Evolutionary conservation across 768 basidiomycete species (phyloP).

Genomic region (Lactifluus hygrophoroides): DNA sequence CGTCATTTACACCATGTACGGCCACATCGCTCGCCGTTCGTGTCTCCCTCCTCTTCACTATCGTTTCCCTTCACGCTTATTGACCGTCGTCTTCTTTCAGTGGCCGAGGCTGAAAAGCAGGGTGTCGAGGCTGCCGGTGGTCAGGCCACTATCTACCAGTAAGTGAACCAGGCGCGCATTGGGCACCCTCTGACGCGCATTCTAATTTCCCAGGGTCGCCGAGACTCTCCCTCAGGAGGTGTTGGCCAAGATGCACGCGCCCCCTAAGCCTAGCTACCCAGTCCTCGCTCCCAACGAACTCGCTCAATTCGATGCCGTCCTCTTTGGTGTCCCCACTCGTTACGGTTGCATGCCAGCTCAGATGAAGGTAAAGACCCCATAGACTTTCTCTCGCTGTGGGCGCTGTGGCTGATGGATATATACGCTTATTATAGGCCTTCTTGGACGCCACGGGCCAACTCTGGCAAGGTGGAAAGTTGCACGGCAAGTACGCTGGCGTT

Average conservation of each 20-base stretch:
- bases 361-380: slow-evolving; percentile 46
- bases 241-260: slow-evolving; percentile 59
- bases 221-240: slow-evolving; percentile 73
- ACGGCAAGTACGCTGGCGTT: slow-evolving; percentile 66
- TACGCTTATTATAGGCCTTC: slow-evolving; percentile 39
- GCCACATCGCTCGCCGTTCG: slow-evolving; percentile 62
- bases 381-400: not conserved
- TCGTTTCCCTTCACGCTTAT: slow-evolving; percentile 6
- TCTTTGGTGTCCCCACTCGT: slow-evolving; percentile 74
- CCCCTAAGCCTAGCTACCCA: slow-evolving; percentile 65
- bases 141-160: slow-evolving; percentile 40
- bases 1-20: slow-evolving; percentile 66
- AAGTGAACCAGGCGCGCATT: too few relatives aligned
- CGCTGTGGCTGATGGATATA: not conserved
- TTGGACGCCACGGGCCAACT: slow-evolving; percentile 69
- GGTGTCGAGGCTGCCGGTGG: slow-evolving; percentile 39
- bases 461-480: slow-evolving; percentile 50
- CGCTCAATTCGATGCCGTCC: slow-evolving; percentile 54
- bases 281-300: slow-evolving; percentile 50
- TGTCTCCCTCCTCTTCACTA: slow-evolving; percentile 12
- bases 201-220: slow-evolving; percentile 44
- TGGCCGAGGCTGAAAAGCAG: slow-evolving; percentile 46
- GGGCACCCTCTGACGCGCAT: not conserved
- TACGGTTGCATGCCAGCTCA: slow-evolving; percentile 77
- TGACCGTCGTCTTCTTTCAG: slow-evolving; percentile 30